Percentiles rank a stretch among this genome's conserved stretches.
Evolutionary conservation across 345 rosid species (phyloP).

Genomic region (Schrenkiella parvula): DNA sequence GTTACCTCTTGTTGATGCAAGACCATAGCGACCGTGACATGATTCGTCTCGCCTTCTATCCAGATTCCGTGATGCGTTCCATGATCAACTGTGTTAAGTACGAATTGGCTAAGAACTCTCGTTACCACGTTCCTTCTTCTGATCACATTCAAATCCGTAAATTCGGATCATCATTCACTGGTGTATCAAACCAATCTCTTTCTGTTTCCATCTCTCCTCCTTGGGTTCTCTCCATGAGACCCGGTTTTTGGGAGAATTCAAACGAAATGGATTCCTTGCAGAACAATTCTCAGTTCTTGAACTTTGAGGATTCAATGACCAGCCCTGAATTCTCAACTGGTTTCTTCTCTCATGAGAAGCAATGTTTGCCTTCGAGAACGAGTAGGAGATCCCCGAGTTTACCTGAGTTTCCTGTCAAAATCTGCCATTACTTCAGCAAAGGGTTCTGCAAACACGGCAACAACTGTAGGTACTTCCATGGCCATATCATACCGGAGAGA

Average conservation of each 20-base stretch:
- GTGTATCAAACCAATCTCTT: neutral
- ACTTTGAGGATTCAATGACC: conserved; percentile 15
- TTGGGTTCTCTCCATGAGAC: conserved; percentile 24
- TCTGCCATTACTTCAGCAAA: conserved; percentile 80
- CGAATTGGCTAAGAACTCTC: conserved; percentile 36
- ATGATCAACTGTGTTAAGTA: conserved; percentile 62
- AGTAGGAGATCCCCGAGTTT: conserved; percentile 70
- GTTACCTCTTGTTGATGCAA: conserved; percentile 64
- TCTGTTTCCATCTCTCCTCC: conserved; percentile 10
- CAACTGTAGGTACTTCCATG: conserved; percentile 79
- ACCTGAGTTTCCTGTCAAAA: conserved; percentile 74
- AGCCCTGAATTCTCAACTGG: conserved; percentile 44
- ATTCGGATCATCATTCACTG: neutral
- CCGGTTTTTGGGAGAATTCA: conserved; percentile 51
- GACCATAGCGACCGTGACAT: conserved; percentile 69
- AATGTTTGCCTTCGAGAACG: conserved; percentile 39
- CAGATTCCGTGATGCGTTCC: conserved; percentile 54
- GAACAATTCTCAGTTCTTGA: conserved; percentile 40
- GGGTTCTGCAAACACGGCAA: conserved; percentile 88
- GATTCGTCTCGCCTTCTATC: conserved; percentile 84
- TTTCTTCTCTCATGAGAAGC: conserved; percentile 41
- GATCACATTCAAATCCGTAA: conserved; percentile 20
- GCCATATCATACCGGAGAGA: conserved; percentile 33
- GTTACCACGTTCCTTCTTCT: conserved; percentile 23
- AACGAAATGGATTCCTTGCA: conserved; percentile 37